Evolutionary conservation across 78 protist species (phyloP).

Genomic region (Dictyostelium purpureum): DNA sequence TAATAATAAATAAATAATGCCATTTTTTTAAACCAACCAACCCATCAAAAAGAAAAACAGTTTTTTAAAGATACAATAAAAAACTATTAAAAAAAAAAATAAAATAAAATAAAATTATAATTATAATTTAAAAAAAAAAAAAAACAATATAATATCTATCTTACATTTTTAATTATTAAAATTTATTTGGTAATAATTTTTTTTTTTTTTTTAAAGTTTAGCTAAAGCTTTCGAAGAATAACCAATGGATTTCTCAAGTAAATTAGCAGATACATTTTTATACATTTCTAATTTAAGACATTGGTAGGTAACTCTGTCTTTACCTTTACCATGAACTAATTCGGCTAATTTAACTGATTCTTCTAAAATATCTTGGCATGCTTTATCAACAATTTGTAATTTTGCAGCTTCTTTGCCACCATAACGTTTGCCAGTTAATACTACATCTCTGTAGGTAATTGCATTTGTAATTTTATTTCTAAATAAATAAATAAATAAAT

Average conservation of each 20-base stretch:
- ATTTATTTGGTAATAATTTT: neutral
- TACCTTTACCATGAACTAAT: conserved; percentile 33
- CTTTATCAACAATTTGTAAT: conserved; percentile 19
- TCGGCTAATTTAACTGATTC: conserved; percentile 16
- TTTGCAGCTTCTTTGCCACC: conserved; percentile 32
- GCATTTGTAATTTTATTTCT: conserved; percentile 49
- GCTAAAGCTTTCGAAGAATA: neutral
- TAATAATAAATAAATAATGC: neutral
- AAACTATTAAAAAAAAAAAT: neutral
- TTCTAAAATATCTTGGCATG: neutral
- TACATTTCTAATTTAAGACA: conserved; percentile 44
- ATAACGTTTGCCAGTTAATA: conserved; percentile 43
- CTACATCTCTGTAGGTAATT: conserved; percentile 39
- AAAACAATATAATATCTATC: neutral
- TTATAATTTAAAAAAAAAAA: neutral
- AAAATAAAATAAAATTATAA: neutral
- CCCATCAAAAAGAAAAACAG: too few relatives aligned
- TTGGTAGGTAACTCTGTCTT: conserved; percentile 56
- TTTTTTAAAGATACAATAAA: neutral
- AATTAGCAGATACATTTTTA: neutral
- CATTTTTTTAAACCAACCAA: too few relatives aligned
- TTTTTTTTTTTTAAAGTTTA: neutral
- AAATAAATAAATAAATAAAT: neutral
- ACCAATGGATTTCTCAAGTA: neutral
- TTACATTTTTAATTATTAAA: neutral